Evolutionary conservation across 495 filamentous ascomycete species (phyloP).

Genomic region (Aspergillus steynii): DNA sequence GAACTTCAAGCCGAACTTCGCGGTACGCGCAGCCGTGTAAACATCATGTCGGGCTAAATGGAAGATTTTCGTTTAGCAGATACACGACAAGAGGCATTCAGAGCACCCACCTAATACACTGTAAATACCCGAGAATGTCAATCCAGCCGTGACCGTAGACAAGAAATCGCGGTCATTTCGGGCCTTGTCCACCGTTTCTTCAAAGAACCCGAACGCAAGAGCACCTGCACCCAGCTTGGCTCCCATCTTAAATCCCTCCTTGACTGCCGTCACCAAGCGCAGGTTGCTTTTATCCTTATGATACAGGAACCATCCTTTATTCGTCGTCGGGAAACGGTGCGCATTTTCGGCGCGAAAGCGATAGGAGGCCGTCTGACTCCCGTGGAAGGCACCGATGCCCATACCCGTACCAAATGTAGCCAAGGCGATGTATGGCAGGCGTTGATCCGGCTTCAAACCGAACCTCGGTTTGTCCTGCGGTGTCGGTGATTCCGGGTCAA

Average conservation of each 20-base stretch:
- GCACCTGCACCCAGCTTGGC: conserved; percentile 64
- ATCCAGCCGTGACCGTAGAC: conserved; percentile 74
- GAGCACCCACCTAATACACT: conserved; percentile 74
- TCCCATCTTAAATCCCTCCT: conserved; percentile 76
- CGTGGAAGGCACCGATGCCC: conserved; percentile 68
- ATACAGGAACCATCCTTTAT: conserved; percentile 91
- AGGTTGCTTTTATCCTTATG: conserved; percentile 97
- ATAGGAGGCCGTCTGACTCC: conserved; percentile 68
- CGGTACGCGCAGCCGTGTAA: conserved; percentile 78
- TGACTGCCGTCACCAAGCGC: conserved; percentile 67
- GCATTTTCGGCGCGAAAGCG: conserved; percentile 94
- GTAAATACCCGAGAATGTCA: conserved; percentile 81
- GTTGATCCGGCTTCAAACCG: conserved; percentile 59
- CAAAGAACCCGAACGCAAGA: conserved; percentile 69
- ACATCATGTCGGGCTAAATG: conserved; percentile 74
- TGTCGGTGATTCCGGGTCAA: conserved; percentile 5
- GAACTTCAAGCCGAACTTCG: conserved; percentile 73
- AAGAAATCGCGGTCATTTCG: conserved; percentile 67
- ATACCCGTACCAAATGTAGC: conserved; percentile 65
- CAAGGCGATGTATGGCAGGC: conserved; percentile 61
- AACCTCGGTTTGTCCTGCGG: conserved; percentile 56
- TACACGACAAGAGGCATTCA: not conserved
- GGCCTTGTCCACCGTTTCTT: conserved; percentile 80
- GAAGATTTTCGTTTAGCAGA: conserved; percentile 16
- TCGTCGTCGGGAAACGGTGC: conserved; percentile 79